Conservation (phyloP, 768 basidiomycete species). For the Gelatoporia subvermispora region DNA sequence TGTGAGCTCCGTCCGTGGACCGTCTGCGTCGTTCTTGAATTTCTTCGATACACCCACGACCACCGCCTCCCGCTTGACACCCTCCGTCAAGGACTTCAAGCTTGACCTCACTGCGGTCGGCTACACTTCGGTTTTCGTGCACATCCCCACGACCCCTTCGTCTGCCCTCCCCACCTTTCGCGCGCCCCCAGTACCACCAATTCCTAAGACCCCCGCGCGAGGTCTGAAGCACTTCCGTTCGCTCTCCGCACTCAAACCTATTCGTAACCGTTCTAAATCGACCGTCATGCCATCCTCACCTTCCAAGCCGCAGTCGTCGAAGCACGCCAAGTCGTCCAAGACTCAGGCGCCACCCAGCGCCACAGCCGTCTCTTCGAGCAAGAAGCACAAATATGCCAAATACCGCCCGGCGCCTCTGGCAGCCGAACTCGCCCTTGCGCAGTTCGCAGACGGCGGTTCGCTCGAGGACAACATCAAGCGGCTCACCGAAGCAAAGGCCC, state of each 20-base stretch:
- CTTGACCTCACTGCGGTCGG: conserved; percentile 56
- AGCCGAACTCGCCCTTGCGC: conserved; percentile 65
- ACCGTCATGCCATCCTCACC: conserved; percentile 22
- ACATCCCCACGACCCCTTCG: conserved; percentile 47
- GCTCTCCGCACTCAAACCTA: conserved; percentile 41
- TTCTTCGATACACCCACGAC: conserved; percentile 38
- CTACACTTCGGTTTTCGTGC: conserved; percentile 63
- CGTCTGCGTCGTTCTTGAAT: conserved; percentile 46
- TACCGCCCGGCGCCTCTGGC: conserved; percentile 52
- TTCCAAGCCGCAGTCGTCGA: conserved; percentile 10
- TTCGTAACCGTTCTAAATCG: conserved; percentile 34
- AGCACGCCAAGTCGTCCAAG: conserved; percentile 7
- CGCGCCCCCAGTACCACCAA: conserved; percentile 7
- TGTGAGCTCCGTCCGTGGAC: conserved; percentile 31
- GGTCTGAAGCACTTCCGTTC: conserved; percentile 46
- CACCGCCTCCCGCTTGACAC: conserved; percentile 31
- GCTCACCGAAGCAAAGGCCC: conserved; percentile 52
- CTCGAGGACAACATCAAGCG: conserved; percentile 50
- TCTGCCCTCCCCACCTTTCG: conserved; percentile 13
- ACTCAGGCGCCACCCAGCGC: conserved; percentile 10
- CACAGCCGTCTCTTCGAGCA: conserved; percentile 38
- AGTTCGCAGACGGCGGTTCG: conserved; percentile 61
- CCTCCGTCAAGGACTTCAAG: conserved; percentile 41
- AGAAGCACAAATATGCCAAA: conserved; percentile 41
- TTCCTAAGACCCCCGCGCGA: conserved; percentile 15